phyloP scores from a whole-genome alignment of 2,329 filamentous ascomycete species.

The Huntiella bhutanensis region DNA sequence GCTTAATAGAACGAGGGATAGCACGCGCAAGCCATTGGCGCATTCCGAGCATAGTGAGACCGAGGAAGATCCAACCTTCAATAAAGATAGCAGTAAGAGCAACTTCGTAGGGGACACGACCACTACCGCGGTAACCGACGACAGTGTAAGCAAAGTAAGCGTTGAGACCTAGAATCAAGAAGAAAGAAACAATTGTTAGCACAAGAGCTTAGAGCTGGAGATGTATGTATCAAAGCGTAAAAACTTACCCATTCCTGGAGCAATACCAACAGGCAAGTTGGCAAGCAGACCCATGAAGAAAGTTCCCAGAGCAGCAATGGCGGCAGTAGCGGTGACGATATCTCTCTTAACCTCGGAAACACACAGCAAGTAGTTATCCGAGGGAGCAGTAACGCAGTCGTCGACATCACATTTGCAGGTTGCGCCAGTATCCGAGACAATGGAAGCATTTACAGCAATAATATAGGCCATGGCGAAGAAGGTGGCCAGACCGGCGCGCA shows the following conservation, averaged over 20 bases:
- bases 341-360: constrained; percentile 50
- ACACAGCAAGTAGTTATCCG: constrained; percentile 40
- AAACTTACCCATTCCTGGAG: constrained; percentile 25
- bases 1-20: constrained; percentile 69
- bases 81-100: constrained; percentile 77
- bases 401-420: constrained; percentile 46
- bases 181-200: constrained; percentile 5
- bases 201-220: background rate
- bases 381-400: constrained; percentile 14
- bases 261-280: constrained; percentile 37
- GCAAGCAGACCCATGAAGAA: constrained; percentile 71
- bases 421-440: constrained; percentile 46
- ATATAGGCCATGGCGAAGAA: constrained; percentile 48
- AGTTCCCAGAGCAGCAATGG: constrained; percentile 59
- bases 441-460: constrained; percentile 33
- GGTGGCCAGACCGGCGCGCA: constrained; percentile 65
- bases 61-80: constrained; percentile 73
- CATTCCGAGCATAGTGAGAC: constrained; percentile 58
- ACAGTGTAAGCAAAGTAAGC: constrained; percentile 66
- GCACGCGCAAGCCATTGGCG: constrained; percentile 75
- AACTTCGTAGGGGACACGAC: constrained; percentile 52
- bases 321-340: constrained; percentile 67
- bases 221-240: background rate
- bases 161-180: constrained; percentile 38
- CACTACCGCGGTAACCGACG: constrained; percentile 58